These are phyloP conservation scores for Ustilago shanxiensis DNA, from an alignment of 1,284 basidiomycete genomes.

Conservation along the genomic window DNA sequence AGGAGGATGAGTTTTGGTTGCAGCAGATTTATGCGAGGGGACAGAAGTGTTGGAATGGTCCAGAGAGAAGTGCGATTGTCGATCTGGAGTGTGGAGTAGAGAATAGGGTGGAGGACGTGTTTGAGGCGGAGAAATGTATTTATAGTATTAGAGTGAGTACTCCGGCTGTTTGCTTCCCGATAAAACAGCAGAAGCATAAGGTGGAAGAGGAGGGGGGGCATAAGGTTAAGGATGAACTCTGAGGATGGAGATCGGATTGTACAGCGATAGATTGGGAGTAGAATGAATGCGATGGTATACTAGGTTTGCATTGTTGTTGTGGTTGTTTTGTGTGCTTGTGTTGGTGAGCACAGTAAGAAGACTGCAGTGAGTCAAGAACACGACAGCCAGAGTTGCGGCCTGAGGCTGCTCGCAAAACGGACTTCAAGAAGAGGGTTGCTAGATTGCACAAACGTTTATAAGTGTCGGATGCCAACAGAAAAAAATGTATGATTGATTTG, in stretches of 20 bases:
- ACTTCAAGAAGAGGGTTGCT: too few relatives aligned
- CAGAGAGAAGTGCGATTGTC: conserved; percentile 84
- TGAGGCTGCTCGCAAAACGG: too few relatives aligned
- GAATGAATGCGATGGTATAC: background rate
- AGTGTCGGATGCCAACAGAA: too few relatives aligned
- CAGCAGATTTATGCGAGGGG: conserved; percentile 86
- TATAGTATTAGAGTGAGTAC: conserved; percentile 88
- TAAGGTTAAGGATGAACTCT: conserved; percentile 31
- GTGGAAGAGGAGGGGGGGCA: background rate
- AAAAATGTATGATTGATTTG: too few relatives aligned
- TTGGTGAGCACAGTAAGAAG: too few relatives aligned
- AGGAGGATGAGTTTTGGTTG: conserved; percentile 80
- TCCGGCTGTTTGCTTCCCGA: conserved; percentile 82
- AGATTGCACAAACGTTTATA: too few relatives aligned
- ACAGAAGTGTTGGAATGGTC: conserved; percentile 93
- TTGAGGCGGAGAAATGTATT: conserved; percentile 94
- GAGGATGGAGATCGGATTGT: background rate
- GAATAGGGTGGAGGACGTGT: conserved; percentile 84
- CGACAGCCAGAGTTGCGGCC: too few relatives aligned
- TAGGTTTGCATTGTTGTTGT: too few relatives aligned
- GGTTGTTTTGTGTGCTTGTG: too few relatives aligned
- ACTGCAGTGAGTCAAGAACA: too few relatives aligned
- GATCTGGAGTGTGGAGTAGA: conserved; percentile 86
- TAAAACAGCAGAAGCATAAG: conserved; percentile 6
- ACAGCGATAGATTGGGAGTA: too few relatives aligned